Evolutionary conservation across 208 protist species (phyloP), one percentile per base, ranked within the genome.

Genomic region (Crithidia expoeki): DNA sequence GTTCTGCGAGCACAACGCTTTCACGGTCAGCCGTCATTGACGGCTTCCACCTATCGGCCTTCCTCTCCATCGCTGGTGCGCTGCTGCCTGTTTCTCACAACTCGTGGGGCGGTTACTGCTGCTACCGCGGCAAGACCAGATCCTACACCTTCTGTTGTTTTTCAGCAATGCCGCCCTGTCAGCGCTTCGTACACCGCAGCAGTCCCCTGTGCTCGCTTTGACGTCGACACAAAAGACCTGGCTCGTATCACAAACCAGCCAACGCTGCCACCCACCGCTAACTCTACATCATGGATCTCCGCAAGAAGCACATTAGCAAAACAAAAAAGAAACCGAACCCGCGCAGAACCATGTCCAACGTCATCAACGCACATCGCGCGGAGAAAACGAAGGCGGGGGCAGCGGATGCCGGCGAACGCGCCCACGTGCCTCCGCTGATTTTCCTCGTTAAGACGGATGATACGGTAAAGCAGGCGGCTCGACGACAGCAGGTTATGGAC

Each of bases 371-470:
- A 4, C 72, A 77, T 28, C 63, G 64, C 30, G 64, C 47, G 2
- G 72, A 67, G 72, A 58, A 46, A 44, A 38, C 40, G 63, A 65
- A 64, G 28, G 64, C 64, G 4, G 28, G 7, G 50, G 64, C 27
- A 23, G 64, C 50, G 40, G 42, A 25, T 16, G 56, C 49, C 50
- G 36, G 23, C 42, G 58, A 21, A 12, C 25, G 50, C 44, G 42
- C 40, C 58, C 34, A 55, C 40, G 49, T 56, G 23, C 62, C 76
- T 2, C 71, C 65, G 6, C 49, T 78, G 3, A 57, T 81, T 10
- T 70, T 81, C 38, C 34, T 76, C 2, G 53, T 81, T 9, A 77
- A 60, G 53, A 69, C 71, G 19, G 58, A 72, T 16, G 64, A 81
- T 23, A 57, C 76, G 17, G 30, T 36, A 55, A 71, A 68, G 59